Percentiles rank a stretch among this genome's conserved stretches.
Evolutionary conservation across 805 yeast species (phyloP).

Genomic region (Jamesozyma piceae): DNA sequence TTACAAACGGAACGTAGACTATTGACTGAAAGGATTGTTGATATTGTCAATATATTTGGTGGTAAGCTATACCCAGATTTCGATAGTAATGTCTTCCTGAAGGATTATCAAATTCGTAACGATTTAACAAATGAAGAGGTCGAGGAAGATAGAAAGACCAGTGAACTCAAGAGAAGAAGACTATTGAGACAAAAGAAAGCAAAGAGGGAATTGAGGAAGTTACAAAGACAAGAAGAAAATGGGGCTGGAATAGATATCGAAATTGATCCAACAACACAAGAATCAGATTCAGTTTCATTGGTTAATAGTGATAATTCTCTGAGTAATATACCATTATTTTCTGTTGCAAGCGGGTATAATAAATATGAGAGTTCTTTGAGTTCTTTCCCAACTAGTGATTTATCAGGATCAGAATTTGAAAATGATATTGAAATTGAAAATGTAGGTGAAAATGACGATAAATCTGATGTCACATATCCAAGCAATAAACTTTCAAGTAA

Average conservation of each 20-base stretch:
- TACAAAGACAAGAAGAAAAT: conserved; percentile 2
- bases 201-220: conserved; percentile 4
- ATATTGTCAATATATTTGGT: conserved; percentile 69
- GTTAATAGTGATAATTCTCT: conserved; percentile 31
- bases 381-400: conserved; percentile 13
- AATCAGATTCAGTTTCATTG: conserved; percentile 39
- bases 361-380: conserved; percentile 22
- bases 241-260: not conserved
- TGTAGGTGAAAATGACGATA: conserved; percentile 4
- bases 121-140: not conserved
- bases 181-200: conserved; percentile 21
- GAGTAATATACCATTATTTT: conserved; percentile 35
- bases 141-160: conserved; percentile 30
- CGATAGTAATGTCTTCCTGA: conserved; percentile 33
- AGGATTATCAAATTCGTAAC: conserved; percentile 10
- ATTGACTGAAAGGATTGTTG: conserved; percentile 67
- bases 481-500: conserved; percentile 12
- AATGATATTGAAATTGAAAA: conserved; percentile 3
- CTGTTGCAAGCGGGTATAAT: conserved; percentile 30
- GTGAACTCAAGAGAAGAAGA: conserved; percentile 32
- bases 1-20: conserved; percentile 53
- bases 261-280: conserved; percentile 34
- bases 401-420: conserved; percentile 22
- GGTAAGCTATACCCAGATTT: conserved; percentile 84
- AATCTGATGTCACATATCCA: not conserved